Percentiles rank a stretch among this genome's conserved stretches.
Conservation (phyloP, 2,329 filamentous ascomycete species). For the Hymenoscyphus fructigenus region DNA sequence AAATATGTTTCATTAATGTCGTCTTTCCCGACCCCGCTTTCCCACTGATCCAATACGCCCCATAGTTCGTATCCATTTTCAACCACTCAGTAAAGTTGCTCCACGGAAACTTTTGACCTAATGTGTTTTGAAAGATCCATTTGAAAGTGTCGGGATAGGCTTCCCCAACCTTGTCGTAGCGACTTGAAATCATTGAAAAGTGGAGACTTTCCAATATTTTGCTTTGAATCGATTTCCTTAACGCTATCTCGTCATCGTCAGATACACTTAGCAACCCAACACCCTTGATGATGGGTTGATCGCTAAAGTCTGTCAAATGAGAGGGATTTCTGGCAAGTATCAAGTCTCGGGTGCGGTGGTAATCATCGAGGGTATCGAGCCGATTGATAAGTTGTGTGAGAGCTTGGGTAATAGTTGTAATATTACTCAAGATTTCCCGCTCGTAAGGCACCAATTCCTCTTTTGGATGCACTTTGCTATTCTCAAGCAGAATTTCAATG, state of each 20-base stretch:
- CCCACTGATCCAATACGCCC: conserved; percentile 25
- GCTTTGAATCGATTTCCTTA: neutral
- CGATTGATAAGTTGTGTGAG: neutral
- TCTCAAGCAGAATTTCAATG: neutral
- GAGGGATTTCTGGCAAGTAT: too few species aligned
- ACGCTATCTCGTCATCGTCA: neutral
- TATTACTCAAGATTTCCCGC: neutral
- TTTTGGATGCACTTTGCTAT: neutral
- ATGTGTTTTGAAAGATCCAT: neutral
- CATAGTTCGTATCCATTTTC: neutral
- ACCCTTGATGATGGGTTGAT: neutral
- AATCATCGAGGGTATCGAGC: neutral
- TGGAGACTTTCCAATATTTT: conserved; percentile 4
- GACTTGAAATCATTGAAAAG: conserved; percentile 10
- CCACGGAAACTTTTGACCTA: neutral
- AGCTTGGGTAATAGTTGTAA: neutral
- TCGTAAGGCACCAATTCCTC: too few species aligned
- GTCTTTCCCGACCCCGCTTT: conserved; percentile 23
- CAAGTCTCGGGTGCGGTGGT: neutral
- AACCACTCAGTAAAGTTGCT: conserved; percentile 22
- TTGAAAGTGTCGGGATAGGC: conserved; percentile 10
- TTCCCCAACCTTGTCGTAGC: conserved; percentile 4
- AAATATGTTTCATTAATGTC: conserved; percentile 25
- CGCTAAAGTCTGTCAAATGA: too few species aligned
- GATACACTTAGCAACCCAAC: neutral